Evolutionary conservation across 306 rosid species (phyloP), one percentile per base, ranked within the genome.

Genomic region (Cucumis hystrix): DNA sequence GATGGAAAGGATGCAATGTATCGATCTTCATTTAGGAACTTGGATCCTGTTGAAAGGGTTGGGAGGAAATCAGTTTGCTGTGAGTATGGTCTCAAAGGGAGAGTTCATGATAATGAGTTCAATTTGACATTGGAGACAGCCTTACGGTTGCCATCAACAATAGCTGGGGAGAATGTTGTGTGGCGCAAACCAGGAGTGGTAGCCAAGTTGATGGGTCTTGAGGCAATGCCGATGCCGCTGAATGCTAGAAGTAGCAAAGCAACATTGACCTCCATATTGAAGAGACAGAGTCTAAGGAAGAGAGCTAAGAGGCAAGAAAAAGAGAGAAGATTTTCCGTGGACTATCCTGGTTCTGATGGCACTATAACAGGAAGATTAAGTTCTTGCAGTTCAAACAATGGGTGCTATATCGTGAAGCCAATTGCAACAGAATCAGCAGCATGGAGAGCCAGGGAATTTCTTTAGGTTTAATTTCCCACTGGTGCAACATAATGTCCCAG

Each of bases 1-100:
- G 98, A 95, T 63, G 98, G 98, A 16, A 92, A 91, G 84, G 97
- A 90, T 75, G 89, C 96, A 17, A 92, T 92, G 97, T 88, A 95
- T 62, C 79, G 96, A 6, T 95, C 97, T 56, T 87, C 95, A 43
- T 90, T 92, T 72, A 89, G 89, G 12, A 84, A 78, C 79, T 25
- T 80, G 17, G 80, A 84, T 56, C 21, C 30, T 40, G 23, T 28
- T 11, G 73, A 47, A 43, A 75, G 6, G 43, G 74, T 7, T 52
- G 89, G 83, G 56, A 81, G 93, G 81, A 85, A 86, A 77, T 89
- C 96, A 12, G 81, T 85, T 62, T 80, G 90, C 79, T 87, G 91
- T 41, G 91, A 86, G 37, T 79, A 70, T 66, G 83, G 74, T 55
- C 78, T 80, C 11, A 79, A 81, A 60, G 85, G 85, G 45, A 81